phyloP scores from a whole-genome alignment of 306 rosid species.

The Corylus avellana region DNA sequence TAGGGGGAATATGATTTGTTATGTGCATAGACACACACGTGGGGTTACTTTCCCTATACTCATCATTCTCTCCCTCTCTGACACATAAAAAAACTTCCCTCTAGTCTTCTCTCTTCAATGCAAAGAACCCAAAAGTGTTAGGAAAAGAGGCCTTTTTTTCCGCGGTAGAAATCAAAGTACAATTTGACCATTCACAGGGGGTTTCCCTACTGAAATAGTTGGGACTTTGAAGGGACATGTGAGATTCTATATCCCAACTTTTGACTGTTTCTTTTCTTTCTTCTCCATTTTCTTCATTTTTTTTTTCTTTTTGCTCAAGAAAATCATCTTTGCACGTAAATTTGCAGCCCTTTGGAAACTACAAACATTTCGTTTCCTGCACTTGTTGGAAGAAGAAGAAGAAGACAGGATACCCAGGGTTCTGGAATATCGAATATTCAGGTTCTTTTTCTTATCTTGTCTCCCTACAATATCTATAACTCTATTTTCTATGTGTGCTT shows the following conservation, averaged over 20 bases:
- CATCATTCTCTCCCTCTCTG: not conserved
- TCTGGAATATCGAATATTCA: slow-evolving; percentile 43
- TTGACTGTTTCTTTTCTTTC: slow-evolving; percentile 42
- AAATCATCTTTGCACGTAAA: slow-evolving; percentile 43
- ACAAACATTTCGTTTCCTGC: slow-evolving; percentile 26
- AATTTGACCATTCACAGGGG: slow-evolving; percentile 44
- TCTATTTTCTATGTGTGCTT: slow-evolving; percentile 25
- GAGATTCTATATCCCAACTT: slow-evolving; percentile 43
- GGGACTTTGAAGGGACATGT: slow-evolving; percentile 34
- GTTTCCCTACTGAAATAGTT: slow-evolving; percentile 32
- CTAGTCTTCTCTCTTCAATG: not conserved
- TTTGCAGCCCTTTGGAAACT: slow-evolving; percentile 16
- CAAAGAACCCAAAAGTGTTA: not conserved
- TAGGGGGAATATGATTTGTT: slow-evolving; percentile 4
- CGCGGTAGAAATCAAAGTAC: slow-evolving; percentile 36
- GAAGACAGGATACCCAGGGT: slow-evolving; percentile 30
- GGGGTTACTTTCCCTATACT: slow-evolving; percentile 17
- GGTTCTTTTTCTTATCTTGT: slow-evolving; percentile 34
- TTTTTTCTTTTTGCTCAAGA: slow-evolving; percentile 29
- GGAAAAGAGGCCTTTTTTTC: slow-evolving; percentile 4
- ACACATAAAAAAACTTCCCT: not conserved
- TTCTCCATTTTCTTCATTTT: not conserved
- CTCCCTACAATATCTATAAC: not conserved
- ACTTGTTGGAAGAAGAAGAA: slow-evolving; percentile 24
- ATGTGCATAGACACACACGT: slow-evolving; percentile 33